These are phyloP conservation scores for Cinchona pubescens DNA, from an alignment of 257 asterid species.

Conservation along the genomic window DNA sequence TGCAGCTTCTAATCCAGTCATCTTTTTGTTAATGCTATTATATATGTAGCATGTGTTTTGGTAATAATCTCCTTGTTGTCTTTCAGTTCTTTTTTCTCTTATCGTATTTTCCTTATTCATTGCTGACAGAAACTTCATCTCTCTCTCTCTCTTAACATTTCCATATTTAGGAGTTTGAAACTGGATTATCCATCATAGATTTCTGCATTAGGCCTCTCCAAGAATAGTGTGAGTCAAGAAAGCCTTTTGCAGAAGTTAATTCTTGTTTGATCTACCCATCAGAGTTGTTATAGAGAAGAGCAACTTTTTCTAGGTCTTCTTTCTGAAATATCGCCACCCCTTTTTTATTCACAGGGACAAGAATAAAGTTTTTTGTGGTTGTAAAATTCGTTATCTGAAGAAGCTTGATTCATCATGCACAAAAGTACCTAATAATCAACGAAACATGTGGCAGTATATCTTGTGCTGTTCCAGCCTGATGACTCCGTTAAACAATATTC, in stretches of 20 bases:
- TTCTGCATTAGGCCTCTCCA: neutral
- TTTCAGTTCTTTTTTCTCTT: neutral
- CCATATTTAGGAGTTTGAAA: constrained; percentile 8
- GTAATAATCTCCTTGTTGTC: neutral
- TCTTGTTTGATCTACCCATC: neutral
- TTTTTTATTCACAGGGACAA: neutral
- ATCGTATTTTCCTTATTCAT: neutral
- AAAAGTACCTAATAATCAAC: neutral
- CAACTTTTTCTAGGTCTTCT: neutral
- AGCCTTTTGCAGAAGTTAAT: neutral
- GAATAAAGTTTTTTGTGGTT: neutral
- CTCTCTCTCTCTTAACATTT: neutral
- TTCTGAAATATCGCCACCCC: neutral
- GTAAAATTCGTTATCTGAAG: neutral
- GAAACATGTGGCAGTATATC: neutral
- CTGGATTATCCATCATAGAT: constrained; percentile 1
- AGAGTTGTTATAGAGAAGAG: too few relatives aligned
- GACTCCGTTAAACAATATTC: neutral
- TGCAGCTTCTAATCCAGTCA: too few relatives aligned
- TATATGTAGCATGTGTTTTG: too few relatives aligned
- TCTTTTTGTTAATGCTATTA: too few relatives aligned
- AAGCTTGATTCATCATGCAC: neutral
- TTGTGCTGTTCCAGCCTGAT: neutral
- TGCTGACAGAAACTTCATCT: neutral
- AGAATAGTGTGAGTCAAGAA: neutral